A percentile compares a stretch with the other conserved stretches of the same genome.
phyloP scores from a whole-genome alignment of 257 asterid genomes.

The Lycium ferocissimum region DNA sequence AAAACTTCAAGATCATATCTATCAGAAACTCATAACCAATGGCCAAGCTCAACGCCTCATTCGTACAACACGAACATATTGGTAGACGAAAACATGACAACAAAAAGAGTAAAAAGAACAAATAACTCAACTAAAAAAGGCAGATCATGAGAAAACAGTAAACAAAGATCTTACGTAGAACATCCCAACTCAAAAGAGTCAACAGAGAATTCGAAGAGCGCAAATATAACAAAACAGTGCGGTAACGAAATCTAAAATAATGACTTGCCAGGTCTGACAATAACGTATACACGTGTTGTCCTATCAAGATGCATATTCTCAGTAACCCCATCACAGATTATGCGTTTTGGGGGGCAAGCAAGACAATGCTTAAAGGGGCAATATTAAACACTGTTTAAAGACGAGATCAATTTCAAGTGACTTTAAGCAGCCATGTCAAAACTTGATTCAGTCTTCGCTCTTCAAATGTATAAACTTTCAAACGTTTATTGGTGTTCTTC shows the following conservation, averaged over 20 bases:
- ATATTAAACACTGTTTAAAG: not conserved
- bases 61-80: not conserved
- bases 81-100: not conserved
- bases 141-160: slow-evolving; percentile 5
- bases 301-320: not conserved
- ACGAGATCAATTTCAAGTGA: too few relatives aligned
- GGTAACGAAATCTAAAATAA: not conserved
- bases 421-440: too few relatives aligned
- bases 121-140: not conserved
- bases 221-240: not conserved
- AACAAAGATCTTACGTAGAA: not conserved
- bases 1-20: too few relatives aligned
- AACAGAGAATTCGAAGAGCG: not conserved
- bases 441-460: too few relatives aligned
- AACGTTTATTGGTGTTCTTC: not conserved
- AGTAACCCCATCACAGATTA: not conserved
- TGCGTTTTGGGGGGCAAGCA: not conserved
- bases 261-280: not conserved
- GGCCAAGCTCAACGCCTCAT: not conserved
- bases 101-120: not conserved
- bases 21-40: not conserved
- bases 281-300: not conserved
- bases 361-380: not conserved
- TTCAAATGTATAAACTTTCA: not conserved
- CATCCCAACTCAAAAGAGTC: not conserved